Evolutionary conservation across 2,329 filamentous ascomycete species (phyloP).

Genomic region (Mollisiaceae sp.): DNA sequence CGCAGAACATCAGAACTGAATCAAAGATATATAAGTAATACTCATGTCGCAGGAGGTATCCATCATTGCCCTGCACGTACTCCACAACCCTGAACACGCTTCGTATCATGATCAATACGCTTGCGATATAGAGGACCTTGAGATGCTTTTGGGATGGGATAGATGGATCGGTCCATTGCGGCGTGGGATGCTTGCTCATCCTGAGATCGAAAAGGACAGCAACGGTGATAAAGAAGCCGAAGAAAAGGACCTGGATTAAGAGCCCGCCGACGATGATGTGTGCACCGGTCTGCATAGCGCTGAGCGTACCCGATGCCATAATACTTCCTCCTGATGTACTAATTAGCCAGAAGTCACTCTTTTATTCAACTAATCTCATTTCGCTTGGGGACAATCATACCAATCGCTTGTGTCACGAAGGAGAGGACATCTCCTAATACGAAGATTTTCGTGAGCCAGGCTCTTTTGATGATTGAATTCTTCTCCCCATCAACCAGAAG

Average conservation of each 20-base stretch:
- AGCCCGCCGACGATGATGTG: slow-evolving; percentile 54
- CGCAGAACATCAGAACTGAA: slow-evolving; percentile 49
- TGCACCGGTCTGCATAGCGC: slow-evolving; percentile 43
- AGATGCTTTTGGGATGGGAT: slow-evolving; percentile 44
- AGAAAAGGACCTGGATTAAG: slow-evolving; percentile 55
- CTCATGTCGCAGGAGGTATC: slow-evolving; percentile 51
- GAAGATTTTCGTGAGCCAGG: slow-evolving; percentile 49
- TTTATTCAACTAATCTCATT: neutral
- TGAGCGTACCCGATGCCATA: slow-evolving; percentile 32
- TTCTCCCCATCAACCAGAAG: slow-evolving; percentile 42
- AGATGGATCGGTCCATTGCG: neutral
- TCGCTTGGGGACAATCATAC: neutral
- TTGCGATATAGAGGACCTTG: slow-evolving; percentile 48
- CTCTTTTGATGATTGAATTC: slow-evolving; percentile 42
- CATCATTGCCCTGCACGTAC: slow-evolving; percentile 51
- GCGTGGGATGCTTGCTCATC: slow-evolving; percentile 22
- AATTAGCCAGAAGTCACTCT: neutral
- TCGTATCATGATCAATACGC: slow-evolving; percentile 53
- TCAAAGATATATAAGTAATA: slow-evolving; percentile 54
- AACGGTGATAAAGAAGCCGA: slow-evolving; percentile 52
- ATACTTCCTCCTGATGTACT: slow-evolving; percentile 31
- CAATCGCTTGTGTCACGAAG: slow-evolving; percentile 42
- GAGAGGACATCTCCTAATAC: slow-evolving; percentile 50
- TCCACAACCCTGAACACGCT: slow-evolving; percentile 55
- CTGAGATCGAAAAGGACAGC: slow-evolving; percentile 29